A percentile compares a stretch with the other conserved stretches of the same genome.
Evolutionary conservation across 2,329 filamentous ascomycete species (phyloP).

Genomic region (Colletotrichum higginsianum): DNA sequence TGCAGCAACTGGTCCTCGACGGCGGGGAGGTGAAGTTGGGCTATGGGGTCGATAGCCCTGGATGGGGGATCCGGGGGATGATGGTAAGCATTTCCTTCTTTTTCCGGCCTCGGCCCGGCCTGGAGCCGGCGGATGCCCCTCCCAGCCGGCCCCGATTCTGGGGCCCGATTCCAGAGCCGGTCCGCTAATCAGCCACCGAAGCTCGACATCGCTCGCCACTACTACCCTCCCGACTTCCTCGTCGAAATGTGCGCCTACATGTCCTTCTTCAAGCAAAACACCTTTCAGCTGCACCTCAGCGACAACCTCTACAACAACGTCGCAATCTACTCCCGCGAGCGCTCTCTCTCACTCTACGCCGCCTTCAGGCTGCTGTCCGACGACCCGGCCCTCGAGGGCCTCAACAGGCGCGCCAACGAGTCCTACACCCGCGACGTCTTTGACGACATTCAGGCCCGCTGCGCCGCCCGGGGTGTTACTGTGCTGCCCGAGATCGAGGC

Average conservation of each 20-base stretch:
- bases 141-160: no score
- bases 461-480: conserved; percentile 69
- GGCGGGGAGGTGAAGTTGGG: conserved; percentile 59
- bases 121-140: no score
- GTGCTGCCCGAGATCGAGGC: conserved; percentile 73
- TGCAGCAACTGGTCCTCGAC: conserved; percentile 64
- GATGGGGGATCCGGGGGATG: conserved; percentile 64
- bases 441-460: conserved; percentile 66
- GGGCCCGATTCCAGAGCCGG: no score
- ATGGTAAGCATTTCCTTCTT: conserved; percentile 46
- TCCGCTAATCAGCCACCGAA: conserved; percentile 1
- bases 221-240: conserved; percentile 68
- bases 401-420: conserved; percentile 68
- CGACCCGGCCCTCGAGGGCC: conserved; percentile 59
- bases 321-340: conserved; percentile 62
- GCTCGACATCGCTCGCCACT: conserved; percentile 70
- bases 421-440: conserved; percentile 67
- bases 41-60: conserved; percentile 62
- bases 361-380: conserved; percentile 70
- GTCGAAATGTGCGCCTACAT: conserved; percentile 72
- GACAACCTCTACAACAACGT: conserved; percentile 70
- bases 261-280: conserved; percentile 74
- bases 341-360: conserved; percentile 65
- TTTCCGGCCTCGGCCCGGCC: background rate
- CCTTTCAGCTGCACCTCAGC: conserved; percentile 71